These are phyloP conservation scores for Pseudonitzschia delicatissima DNA, from an alignment of 108 stramenopile species.

Conservation along the genomic window DNA sequence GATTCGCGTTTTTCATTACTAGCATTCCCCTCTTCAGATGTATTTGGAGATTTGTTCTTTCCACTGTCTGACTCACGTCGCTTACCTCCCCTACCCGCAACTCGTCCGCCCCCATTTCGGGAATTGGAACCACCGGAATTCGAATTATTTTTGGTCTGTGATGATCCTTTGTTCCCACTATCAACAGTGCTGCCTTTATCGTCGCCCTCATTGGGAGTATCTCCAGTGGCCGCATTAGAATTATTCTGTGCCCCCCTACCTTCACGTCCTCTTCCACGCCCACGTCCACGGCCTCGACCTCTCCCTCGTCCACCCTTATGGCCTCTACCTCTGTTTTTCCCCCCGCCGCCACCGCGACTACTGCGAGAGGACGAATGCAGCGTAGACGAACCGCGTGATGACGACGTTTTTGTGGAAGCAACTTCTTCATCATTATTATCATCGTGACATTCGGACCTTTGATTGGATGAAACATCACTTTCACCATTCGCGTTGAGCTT, in stretches of 20 bases:
- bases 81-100: slow-evolving; percentile 5
- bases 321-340: slow-evolving; percentile 1
- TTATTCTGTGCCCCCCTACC: slow-evolving; percentile 11
- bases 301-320: slow-evolving; percentile 18
- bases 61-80: neutral
- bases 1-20: neutral
- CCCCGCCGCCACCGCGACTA: slow-evolving; percentile 15
- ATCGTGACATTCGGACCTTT: neutral
- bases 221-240: neutral
- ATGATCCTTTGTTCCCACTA: too few species aligned
- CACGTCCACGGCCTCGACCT: slow-evolving; percentile 3
- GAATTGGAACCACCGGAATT: too few species aligned
- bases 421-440: neutral
- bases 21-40: neutral
- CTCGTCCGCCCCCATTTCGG: neutral
- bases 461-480: neutral
- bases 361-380: slow-evolving; percentile 1
- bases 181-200: too few species aligned
- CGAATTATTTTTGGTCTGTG: too few species aligned
- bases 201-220: neutral
- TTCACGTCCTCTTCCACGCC: slow-evolving; percentile 6
- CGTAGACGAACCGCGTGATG: neutral
- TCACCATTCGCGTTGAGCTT: neutral
- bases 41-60: neutral
- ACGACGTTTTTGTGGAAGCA: neutral